Base-by-base conservation (phyloP, 1,284 basidiomycete species). In the Takashimella tepidaria region DNA sequence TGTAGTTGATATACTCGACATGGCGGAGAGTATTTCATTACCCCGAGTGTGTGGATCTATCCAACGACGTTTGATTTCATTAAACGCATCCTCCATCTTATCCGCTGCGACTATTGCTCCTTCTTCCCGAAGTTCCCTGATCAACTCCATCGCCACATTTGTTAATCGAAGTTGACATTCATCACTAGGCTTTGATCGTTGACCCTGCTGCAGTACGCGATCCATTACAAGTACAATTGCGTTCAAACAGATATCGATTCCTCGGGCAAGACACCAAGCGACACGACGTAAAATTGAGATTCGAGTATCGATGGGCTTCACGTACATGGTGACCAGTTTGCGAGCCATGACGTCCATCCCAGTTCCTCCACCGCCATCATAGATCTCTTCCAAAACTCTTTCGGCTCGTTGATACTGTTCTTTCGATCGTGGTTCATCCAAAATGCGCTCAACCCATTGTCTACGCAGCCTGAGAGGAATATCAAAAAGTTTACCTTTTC, bases 221-320 rank as follows among this genome's bases (percentile, higher is more conserved):
- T 37, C 31, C 31, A 37, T 37, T 8, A 37, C 31, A 37, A 37
- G 10, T 8, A 37, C 31, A 16, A 37, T 37, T 8, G 31, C 8
- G 31, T 37, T 8, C 10, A 8, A 27, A 2, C 27, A 24, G 19
- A 60, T 44, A 10, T 45, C 50, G 23, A 60, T 45, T 1, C 41
- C 51, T 4, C 59, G 55, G 1, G 59, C 56, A 8, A 60, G 24
- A 20, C 56, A 60, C 59, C 55, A 57, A 0, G 59, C 51, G 2
- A 54, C 53, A 1, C 55, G 56, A 3, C 59, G 59, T 6, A 60
- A 49, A 2, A 44, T 16, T 8, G 31, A 37, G 8, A 37, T 8
- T 8, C 31, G 31, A 37, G 10, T 16, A 8, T 8, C 10, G 10
- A 37, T 16, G 31, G 31, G 8, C 31, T 37, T 37, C 10, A 8